phyloP scores from a whole-genome alignment of 805 yeast species.

The Hanseniaspora lindneri region DNA sequence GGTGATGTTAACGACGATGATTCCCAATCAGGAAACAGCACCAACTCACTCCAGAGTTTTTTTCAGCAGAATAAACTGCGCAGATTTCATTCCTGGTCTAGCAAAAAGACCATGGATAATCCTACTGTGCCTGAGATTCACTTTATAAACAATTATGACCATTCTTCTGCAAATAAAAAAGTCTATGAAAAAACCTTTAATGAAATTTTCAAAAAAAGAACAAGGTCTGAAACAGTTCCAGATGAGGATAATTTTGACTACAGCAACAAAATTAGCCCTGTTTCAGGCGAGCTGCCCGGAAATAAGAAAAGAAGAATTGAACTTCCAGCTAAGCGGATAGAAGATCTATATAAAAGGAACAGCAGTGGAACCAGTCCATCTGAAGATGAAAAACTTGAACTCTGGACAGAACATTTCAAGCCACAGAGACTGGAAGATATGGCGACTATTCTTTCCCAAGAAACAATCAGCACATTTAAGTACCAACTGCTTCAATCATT shows the following conservation, averaged over 20 bases:
- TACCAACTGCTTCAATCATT: conserved; percentile 30
- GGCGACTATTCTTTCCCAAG: conserved; percentile 24
- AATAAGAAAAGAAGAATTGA: background rate
- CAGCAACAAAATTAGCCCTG: too few species aligned
- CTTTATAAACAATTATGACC: conserved; percentile 1
- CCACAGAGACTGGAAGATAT: conserved; percentile 26
- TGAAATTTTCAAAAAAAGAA: background rate
- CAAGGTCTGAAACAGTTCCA: too few species aligned
- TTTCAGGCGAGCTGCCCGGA: too few species aligned
- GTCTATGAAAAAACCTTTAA: background rate
- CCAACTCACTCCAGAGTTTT: background rate
- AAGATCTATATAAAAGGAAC: too few species aligned
- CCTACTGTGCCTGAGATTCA: background rate
- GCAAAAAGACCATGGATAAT: background rate
- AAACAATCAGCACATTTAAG: conserved; percentile 21
- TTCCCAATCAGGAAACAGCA: background rate
- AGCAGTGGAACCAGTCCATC: background rate
- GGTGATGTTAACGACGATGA: too few species aligned
- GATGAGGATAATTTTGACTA: background rate
- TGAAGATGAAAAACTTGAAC: background rate
- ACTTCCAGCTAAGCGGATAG: background rate
- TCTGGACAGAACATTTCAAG: conserved; percentile 20
- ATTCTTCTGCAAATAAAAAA: too few species aligned
- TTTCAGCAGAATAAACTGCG: conserved; percentile 11
- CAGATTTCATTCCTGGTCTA: conserved; percentile 13